phyloP scores from a whole-genome alignment of 306 rosid species.

The Bauhinia variegata region DNA sequence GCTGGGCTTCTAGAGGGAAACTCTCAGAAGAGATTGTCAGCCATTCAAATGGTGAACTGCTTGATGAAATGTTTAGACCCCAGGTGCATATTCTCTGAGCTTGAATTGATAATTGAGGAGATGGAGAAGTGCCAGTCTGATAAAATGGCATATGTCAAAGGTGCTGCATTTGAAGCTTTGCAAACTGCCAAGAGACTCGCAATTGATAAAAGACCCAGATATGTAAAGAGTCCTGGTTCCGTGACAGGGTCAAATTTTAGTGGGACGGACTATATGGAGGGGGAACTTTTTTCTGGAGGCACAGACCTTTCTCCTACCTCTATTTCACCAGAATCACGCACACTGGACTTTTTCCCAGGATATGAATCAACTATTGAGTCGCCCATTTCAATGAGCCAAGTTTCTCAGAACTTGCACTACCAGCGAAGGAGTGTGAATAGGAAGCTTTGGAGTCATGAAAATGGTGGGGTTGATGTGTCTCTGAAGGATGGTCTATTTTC shows the following conservation, averaged over 20 bases:
- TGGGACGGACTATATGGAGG: constrained; percentile 45
- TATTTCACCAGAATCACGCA: constrained; percentile 67
- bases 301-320: constrained; percentile 59
- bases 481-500: constrained; percentile 83
- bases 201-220: constrained; percentile 51
- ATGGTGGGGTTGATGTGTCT: constrained; percentile 80
- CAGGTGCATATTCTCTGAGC: constrained; percentile 75
- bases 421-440: constrained; percentile 62
- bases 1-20: constrained; percentile 62
- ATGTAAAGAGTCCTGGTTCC: constrained; percentile 55
- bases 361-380: constrained; percentile 66
- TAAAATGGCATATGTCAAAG: constrained; percentile 74
- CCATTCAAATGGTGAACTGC: constrained; percentile 81
- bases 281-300: constrained; percentile 46
- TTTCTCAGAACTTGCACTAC: constrained; percentile 41
- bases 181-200: constrained; percentile 72
- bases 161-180: constrained; percentile 84
- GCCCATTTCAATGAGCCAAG: constrained; percentile 52
- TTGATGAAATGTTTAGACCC: constrained; percentile 82
- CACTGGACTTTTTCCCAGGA: constrained; percentile 64
- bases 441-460: constrained; percentile 70
- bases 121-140: constrained; percentile 83
- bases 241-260: constrained; percentile 69
- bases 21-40: constrained; percentile 73
- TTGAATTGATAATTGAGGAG: constrained; percentile 67